Evolutionary conservation across 2,329 filamentous ascomycete genomes (phyloP).

Genomic region (Tricladium varicosporioides): DNA sequence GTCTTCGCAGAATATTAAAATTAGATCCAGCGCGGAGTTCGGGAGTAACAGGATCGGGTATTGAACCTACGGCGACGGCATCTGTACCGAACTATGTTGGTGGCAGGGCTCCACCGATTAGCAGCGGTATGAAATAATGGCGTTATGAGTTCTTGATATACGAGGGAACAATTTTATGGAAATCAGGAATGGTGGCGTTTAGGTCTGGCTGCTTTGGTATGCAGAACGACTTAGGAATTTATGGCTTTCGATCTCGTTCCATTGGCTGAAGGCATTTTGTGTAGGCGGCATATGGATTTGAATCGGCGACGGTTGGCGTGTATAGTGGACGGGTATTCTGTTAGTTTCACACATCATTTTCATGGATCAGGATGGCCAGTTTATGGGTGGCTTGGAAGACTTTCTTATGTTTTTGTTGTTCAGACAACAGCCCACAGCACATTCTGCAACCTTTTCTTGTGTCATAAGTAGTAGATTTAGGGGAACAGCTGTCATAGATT

Average conservation of each 20-base stretch:
- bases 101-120: slow-evolving; percentile 25
- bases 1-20: slow-evolving; percentile 34
- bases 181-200: slow-evolving; percentile 19
- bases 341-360: neutral
- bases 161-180: slow-evolving; percentile 12
- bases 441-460: slow-evolving; percentile 31
- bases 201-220: slow-evolving; percentile 7
- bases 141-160: slow-evolving; percentile 27
- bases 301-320: slow-evolving; percentile 3
- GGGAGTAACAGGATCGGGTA: slow-evolving; percentile 7
- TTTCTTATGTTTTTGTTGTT: slow-evolving; percentile 13
- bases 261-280: slow-evolving; percentile 14
- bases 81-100: slow-evolving; percentile 26
- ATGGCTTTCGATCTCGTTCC: slow-evolving; percentile 10
- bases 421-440: slow-evolving; percentile 26
- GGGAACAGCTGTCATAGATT: neutral
- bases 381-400: neutral
- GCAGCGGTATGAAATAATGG: slow-evolving; percentile 24
- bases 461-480: neutral
- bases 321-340: neutral
- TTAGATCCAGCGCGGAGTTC: slow-evolving; percentile 26
- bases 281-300: slow-evolving; percentile 8
- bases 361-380: neutral
- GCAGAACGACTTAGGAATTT: slow-evolving; percentile 5
- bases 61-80: slow-evolving; percentile 16